phyloP scores from a whole-genome alignment of 192 early-diverging fungal genomes.

The Entophlyctis helioformis region DNA sequence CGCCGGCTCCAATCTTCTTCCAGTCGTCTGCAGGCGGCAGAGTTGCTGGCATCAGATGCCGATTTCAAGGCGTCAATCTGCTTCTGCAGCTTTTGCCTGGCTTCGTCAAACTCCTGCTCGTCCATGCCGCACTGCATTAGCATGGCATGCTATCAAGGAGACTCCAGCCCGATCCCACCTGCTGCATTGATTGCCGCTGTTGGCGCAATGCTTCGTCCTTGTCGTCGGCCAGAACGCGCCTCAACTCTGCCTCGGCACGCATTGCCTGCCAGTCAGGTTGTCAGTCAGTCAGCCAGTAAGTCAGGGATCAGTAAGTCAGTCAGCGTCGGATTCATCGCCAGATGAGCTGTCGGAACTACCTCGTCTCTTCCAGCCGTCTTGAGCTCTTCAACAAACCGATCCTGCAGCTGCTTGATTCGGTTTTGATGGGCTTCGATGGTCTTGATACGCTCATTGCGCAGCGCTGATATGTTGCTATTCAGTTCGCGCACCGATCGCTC shows the following conservation, averaged over 20 bases:
- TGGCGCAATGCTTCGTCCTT: slow-evolving; percentile 14
- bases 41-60: background rate
- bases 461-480: background rate
- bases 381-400: slow-evolving; percentile 28
- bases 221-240: slow-evolving; percentile 5
- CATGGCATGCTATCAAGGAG: background rate
- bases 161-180: slow-evolving; percentile 1
- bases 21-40: too few species aligned
- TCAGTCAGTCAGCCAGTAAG: too few species aligned
- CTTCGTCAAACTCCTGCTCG: slow-evolving; percentile 6
- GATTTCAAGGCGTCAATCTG: slow-evolving; percentile 8
- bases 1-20: slow-evolving; percentile 10
- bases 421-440: slow-evolving; percentile 43
- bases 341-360: too few species aligned
- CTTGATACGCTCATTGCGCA: background rate
- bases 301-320: too few species aligned
- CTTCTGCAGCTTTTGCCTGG: background rate
- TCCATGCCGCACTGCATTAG: background rate
- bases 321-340: too few species aligned
- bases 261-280: too few species aligned
- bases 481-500: background rate
- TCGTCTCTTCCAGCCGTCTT: slow-evolving; percentile 9
- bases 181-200: background rate
- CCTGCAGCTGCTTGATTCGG: slow-evolving; percentile 34
- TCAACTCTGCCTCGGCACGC: slow-evolving; percentile 7